Evolutionary conservation across 768 basidiomycete genomes (phyloP).

Genomic region (Lactarius psammicola): DNA sequence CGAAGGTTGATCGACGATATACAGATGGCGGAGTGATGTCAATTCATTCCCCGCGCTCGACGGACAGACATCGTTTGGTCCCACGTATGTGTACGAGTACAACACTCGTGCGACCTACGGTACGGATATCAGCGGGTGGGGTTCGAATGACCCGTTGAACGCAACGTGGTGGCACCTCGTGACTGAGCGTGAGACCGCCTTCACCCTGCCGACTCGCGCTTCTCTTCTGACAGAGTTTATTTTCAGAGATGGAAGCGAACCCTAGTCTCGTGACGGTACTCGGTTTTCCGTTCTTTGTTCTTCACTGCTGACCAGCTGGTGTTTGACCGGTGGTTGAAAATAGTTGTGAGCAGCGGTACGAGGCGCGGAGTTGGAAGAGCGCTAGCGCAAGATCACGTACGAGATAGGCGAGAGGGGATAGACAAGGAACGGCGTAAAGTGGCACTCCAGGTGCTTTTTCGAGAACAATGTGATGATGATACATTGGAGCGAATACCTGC

Average conservation of each 20-base stretch:
- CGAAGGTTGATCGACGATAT: not conserved
- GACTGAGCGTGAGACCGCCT: constrained; percentile 55
- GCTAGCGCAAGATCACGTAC: no score
- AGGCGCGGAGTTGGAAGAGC: no score
- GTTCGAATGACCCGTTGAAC: constrained; percentile 63
- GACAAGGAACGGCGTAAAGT: no score
- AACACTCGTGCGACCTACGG: constrained; percentile 69
- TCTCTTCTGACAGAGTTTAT: constrained; percentile 4
- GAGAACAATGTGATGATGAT: no score
- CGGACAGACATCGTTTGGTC: constrained; percentile 53
- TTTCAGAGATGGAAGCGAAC: constrained; percentile 58
- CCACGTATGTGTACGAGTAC: constrained; percentile 63
- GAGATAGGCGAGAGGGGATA: no score
- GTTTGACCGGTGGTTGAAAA: constrained; percentile 9
- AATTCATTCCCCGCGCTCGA: constrained; percentile 58
- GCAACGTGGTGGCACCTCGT: constrained; percentile 83
- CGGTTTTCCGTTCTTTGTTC: not conserved
- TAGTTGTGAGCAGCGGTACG: no score
- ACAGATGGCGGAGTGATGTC: constrained; percentile 66
- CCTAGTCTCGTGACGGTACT: constrained; percentile 55
- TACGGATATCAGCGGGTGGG: constrained; percentile 55
- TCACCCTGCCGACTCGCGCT: not conserved
- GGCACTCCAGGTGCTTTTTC: no score
- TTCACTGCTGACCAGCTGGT: constrained; percentile 2
- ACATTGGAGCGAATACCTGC: no score